Conservation (phyloP, 208 protist genomes). For the Crithidia fasciculata region DNA sequence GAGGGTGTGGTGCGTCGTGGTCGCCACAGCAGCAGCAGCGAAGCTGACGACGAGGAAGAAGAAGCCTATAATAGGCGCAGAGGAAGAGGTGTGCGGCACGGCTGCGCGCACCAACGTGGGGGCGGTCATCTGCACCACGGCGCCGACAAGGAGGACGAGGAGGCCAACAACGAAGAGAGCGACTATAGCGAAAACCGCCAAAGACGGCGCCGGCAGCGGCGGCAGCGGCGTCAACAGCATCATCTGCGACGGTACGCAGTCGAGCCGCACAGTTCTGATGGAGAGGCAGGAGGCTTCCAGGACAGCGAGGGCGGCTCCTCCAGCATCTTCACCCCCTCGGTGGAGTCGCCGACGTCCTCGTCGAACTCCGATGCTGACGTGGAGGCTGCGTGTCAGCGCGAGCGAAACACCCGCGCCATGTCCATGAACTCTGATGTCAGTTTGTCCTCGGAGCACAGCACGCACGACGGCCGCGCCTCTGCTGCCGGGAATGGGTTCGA, state of each 20-base stretch:
- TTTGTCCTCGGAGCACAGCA: constrained; percentile 23
- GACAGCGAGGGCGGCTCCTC: constrained; percentile 14
- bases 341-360: constrained; percentile 26
- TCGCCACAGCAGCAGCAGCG: constrained; percentile 30
- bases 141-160: too few relatives aligned
- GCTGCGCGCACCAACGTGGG: too few relatives aligned
- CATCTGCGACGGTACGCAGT: background rate
- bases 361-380: background rate
- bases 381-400: background rate
- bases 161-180: too few relatives aligned
- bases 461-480: background rate
- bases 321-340: constrained; percentile 16
- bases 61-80: too few relatives aligned
- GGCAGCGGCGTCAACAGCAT: too few relatives aligned
- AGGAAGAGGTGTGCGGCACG: too few relatives aligned
- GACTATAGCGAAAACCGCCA: too few relatives aligned
- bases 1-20: constrained; percentile 22
- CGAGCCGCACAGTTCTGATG: background rate
- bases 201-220: too few relatives aligned
- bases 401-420: background rate
- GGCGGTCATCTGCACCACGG: background rate
- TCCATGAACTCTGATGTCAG: constrained; percentile 17
- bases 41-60: background rate
- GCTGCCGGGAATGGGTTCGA: background rate
- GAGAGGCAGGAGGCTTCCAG: background rate